phyloP scores from a whole-genome alignment of 352 stramenopile species.

The Phytophthora megakarya region DNA sequence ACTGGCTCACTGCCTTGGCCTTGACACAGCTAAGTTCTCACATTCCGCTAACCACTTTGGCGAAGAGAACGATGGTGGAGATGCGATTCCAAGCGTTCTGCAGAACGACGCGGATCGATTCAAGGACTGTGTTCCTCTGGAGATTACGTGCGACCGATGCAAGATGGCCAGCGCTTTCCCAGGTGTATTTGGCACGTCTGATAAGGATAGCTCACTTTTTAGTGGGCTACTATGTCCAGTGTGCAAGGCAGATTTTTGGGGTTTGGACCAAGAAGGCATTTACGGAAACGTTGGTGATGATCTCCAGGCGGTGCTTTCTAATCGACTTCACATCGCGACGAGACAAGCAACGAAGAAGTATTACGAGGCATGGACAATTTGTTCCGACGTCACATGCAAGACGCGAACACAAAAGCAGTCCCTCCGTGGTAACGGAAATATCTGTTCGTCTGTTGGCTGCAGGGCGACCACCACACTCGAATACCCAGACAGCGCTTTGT shows the following conservation, averaged over 20 bases:
- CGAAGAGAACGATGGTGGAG: conserved; percentile 86
- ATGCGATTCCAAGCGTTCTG: conserved; percentile 88
- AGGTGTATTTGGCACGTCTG: conserved; percentile 64
- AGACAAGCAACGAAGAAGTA: conserved; percentile 84
- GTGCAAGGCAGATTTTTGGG: conserved; percentile 84
- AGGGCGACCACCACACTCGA: conserved; percentile 89
- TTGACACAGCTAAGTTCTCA: conserved; percentile 96
- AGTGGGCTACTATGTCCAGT: conserved; percentile 74
- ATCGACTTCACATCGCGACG: conserved; percentile 82
- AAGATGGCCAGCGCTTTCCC: conserved; percentile 67
- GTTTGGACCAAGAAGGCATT: conserved; percentile 78
- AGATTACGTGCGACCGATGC: conserved; percentile 77
- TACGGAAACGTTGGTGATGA: conserved; percentile 78
- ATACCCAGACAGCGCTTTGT: conserved; percentile 90
- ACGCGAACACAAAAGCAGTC: conserved; percentile 96
- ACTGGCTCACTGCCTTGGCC: conserved; percentile 95
- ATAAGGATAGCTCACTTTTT: conserved; percentile 33
- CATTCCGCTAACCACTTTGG: conserved; percentile 72
- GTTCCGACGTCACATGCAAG: conserved; percentile 95
- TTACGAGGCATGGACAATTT: conserved; percentile 92
- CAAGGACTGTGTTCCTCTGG: conserved; percentile 82
- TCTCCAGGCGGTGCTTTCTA: conserved; percentile 77
- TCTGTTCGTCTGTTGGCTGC: conserved; percentile 93
- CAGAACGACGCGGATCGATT: conserved; percentile 91
- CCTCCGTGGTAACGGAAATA: conserved; percentile 90